Evolutionary conservation across 1,284 basidiomycete genomes (phyloP).

Genomic region (Irpex rosettiformis): DNA sequence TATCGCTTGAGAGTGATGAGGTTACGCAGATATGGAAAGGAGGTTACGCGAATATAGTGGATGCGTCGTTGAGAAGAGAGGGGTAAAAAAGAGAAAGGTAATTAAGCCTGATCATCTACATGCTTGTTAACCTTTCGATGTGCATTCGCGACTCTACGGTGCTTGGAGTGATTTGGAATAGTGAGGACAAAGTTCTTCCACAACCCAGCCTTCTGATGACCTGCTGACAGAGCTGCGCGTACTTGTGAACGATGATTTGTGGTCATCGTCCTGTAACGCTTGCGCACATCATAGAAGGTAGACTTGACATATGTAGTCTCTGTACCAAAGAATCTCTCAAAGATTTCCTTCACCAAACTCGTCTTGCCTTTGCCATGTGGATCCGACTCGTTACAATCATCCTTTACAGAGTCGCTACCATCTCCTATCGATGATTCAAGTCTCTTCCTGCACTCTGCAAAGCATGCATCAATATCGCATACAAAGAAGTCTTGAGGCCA

Average conservation of each 20-base stretch:
- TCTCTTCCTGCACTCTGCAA: neutral
- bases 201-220: neutral
- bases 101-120: neutral
- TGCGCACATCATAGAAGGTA: neutral
- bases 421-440: neutral
- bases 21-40: neutral
- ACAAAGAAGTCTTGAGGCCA: neutral
- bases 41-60: neutral
- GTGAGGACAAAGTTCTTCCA: neutral
- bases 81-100: neutral
- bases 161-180: neutral
- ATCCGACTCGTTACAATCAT: neutral
- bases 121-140: neutral
- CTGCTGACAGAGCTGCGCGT: neutral
- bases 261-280: neutral
- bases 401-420: neutral
- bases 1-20: no score
- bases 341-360: neutral
- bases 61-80: neutral
- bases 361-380: neutral
- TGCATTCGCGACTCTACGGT: neutral
- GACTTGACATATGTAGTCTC: neutral
- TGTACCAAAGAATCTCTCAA: neutral
- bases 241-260: neutral
- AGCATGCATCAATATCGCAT: neutral